Evolutionary conservation across 495 filamentous ascomycete genomes (phyloP).

Genomic region (Penicillium atrosanguineum): DNA sequence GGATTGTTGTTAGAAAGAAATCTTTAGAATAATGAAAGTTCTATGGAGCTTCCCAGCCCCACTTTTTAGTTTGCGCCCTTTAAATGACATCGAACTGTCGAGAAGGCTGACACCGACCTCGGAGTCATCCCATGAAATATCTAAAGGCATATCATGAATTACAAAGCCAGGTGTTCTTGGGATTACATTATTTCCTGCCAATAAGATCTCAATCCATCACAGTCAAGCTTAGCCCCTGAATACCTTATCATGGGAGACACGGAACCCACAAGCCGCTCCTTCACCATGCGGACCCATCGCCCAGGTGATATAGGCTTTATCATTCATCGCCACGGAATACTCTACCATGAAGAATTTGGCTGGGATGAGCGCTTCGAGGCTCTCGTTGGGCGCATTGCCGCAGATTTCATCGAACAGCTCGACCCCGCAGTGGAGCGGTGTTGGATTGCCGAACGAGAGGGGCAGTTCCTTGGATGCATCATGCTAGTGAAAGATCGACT

Average conservation of each 20-base stretch:
- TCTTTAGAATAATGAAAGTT: neutral
- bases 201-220: neutral
- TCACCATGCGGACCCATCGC: slow-evolving; percentile 18
- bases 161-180: neutral
- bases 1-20: neutral
- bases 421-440: slow-evolving; percentile 24
- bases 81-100: slow-evolving; percentile 3
- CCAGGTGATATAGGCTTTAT: slow-evolving; percentile 31
- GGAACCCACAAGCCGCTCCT: neutral
- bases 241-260: slow-evolving; percentile 7
- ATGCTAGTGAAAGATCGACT: slow-evolving; percentile 28
- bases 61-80: slow-evolving; percentile 3
- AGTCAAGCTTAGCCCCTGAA: neutral
- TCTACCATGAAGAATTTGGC: slow-evolving; percentile 26
- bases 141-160: neutral
- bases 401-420: slow-evolving; percentile 27
- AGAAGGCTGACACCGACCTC: neutral
- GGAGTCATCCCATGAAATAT: neutral
- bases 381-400: slow-evolving; percentile 19
- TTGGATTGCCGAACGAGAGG: slow-evolving; percentile 31
- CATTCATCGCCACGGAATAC: slow-evolving; percentile 21
- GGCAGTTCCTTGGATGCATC: slow-evolving; percentile 23
- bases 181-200: neutral
- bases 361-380: slow-evolving; percentile 25
- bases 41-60: neutral